Evolutionary conservation across 225 moss, liverwort and hornwort genomes (phyloP).

Genomic region (Bryum argenteum): DNA sequence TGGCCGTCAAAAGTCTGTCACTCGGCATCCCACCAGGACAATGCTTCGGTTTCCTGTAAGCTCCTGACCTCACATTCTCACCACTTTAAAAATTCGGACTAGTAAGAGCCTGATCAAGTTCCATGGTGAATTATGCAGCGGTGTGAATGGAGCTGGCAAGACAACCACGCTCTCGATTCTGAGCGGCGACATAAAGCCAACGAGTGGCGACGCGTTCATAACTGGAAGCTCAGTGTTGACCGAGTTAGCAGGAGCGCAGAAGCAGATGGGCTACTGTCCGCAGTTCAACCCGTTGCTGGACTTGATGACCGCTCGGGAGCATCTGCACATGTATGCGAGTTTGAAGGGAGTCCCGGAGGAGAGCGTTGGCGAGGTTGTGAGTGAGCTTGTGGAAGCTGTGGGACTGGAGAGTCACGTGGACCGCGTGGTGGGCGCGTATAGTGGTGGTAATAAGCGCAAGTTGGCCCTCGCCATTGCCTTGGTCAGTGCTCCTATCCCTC

Average conservation of each 20-base stretch:
- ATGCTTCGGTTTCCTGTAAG: slow-evolving; percentile 96
- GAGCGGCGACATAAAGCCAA: slow-evolving; percentile 77
- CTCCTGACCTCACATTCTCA: neutral
- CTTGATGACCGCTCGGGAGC: slow-evolving; percentile 88
- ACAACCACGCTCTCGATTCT: slow-evolving; percentile 86
- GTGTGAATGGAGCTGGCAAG: slow-evolving; percentile 95
- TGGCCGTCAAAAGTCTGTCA: slow-evolving; percentile 74
- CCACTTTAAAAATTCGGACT: neutral
- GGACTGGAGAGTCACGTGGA: slow-evolving; percentile 72
- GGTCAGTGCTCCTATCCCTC: slow-evolving; percentile 35
- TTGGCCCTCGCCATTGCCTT: slow-evolving; percentile 82
- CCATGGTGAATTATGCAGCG: slow-evolving; percentile 39
- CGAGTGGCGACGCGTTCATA: slow-evolving; percentile 74
- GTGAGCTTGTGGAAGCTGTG: slow-evolving; percentile 67
- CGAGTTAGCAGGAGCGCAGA: slow-evolving; percentile 63
- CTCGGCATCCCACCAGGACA: slow-evolving; percentile 81
- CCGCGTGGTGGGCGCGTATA: slow-evolving; percentile 64
- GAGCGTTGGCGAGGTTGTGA: slow-evolving; percentile 40
- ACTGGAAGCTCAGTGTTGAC: slow-evolving; percentile 69
- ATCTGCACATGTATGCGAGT: slow-evolving; percentile 80
- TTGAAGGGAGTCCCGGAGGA: slow-evolving; percentile 73
- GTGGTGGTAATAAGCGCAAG: slow-evolving; percentile 95
- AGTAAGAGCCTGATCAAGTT: too few relatives aligned
- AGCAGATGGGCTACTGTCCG: slow-evolving; percentile 90
- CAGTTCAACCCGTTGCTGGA: slow-evolving; percentile 91